Conservation (phyloP, 1,284 basidiomycete genomes). For the Vanrija pseudolonga region DNA sequence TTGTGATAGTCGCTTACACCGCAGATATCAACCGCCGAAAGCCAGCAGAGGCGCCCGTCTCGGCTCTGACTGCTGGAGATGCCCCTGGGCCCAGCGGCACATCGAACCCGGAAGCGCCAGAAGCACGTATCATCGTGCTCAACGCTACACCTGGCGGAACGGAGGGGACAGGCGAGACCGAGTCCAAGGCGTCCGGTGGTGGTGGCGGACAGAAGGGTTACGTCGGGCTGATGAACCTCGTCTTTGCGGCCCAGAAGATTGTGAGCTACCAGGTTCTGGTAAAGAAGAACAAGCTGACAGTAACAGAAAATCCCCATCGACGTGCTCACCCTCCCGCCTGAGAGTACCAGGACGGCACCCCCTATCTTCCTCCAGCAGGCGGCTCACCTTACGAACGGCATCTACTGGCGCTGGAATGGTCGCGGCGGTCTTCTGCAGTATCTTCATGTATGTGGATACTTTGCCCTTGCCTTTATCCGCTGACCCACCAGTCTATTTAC, state of each 20-base stretch:
- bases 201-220: slow-evolving; percentile 41
- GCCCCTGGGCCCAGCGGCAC: slow-evolving; percentile 5
- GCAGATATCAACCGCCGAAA: slow-evolving; percentile 79
- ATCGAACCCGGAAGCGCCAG: slow-evolving; percentile 46
- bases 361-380: slow-evolving; percentile 94
- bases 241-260: slow-evolving; percentile 97
- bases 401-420: slow-evolving; percentile 72
- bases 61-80: slow-evolving; percentile 13
- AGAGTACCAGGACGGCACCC: slow-evolving; percentile 59
- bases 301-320: slow-evolving; percentile 88
- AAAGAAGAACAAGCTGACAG: neutral
- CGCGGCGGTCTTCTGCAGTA: slow-evolving; percentile 80
- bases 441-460: slow-evolving; percentile 62
- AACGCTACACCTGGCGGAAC: slow-evolving; percentile 69
- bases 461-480: neutral
- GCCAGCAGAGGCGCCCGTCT: slow-evolving; percentile 47
- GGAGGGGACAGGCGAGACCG: slow-evolving; percentile 7
- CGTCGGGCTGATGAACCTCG: slow-evolving; percentile 98
- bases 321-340: slow-evolving; percentile 83
- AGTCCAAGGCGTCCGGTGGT: slow-evolving; percentile 14
- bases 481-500: slow-evolving; percentile 70
- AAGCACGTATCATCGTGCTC: slow-evolving; percentile 83
- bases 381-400: slow-evolving; percentile 87
- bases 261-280: slow-evolving; percentile 56
- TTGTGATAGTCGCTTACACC: neutral